Conservation (phyloP, 202 grass and related monocot genomes). For the Brachypodium distachyon region DNA sequence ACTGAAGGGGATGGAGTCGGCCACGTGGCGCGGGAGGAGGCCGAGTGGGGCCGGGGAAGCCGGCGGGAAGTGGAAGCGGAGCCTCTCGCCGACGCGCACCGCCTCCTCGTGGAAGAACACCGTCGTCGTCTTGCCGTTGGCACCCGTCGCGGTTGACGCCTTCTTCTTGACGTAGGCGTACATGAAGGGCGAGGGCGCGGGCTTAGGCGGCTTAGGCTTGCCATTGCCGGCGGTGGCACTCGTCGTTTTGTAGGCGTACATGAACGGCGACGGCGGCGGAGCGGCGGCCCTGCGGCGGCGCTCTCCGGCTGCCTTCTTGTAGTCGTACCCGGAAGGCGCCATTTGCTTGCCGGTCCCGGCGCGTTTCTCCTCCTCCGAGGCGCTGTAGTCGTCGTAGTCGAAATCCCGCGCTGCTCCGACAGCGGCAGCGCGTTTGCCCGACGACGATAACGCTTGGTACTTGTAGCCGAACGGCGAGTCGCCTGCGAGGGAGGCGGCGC, state of each 20-base stretch:
- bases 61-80: slow-evolving; percentile 23
- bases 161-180: too few relatives aligned
- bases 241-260: background rate
- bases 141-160: background rate
- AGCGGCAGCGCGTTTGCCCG: background rate
- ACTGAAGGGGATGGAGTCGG: slow-evolving; percentile 37
- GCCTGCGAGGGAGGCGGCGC: too few relatives aligned
- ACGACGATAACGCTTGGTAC: too few relatives aligned
- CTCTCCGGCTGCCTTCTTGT: background rate
- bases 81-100: slow-evolving; percentile 26
- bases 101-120: slow-evolving; percentile 47
- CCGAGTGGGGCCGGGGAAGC: background rate
- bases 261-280: background rate
- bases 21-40: slow-evolving; percentile 24
- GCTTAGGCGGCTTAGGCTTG: too few relatives aligned
- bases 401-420: background rate
- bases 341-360: too few relatives aligned
- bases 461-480: too few relatives aligned
- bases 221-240: too few relatives aligned
- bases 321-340: background rate
- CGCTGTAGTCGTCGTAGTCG: background rate
- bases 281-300: background rate
- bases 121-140: background rate
- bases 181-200: too few relatives aligned
- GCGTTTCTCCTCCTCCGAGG: background rate